Base-by-base conservation (phyloP, 345 rosid species). In the Pugionium cornutum region DNA sequence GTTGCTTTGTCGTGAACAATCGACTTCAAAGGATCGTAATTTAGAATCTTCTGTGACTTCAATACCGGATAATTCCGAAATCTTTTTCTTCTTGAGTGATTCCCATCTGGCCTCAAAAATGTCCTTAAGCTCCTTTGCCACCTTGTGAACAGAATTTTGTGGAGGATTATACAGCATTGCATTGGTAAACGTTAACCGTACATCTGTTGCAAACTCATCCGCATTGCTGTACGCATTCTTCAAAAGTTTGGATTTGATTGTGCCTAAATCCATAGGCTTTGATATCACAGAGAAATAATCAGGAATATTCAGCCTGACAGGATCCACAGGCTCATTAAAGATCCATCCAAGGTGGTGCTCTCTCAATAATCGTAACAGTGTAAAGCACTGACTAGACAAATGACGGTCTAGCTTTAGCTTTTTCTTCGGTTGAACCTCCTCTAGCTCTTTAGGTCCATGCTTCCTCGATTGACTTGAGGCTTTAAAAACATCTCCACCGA, bases 241-340 rank as follows among this genome's bases (percentile, higher is more conserved):
- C 47, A 56, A 72, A 69, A 91, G 75, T 50, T 80, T 89, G 1
- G 70, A 84, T 44, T 76, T 84, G 9, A 92, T 58, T 6, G 98
- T 89, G 39, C 97, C 97, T 42, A 92, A 61, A 80, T 92, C 98
- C 98, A 92, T 92, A 7, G 98, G 98, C 31, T 77, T 57, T 1
- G 78, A 51, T 60, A 92, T 78, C 10, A 92, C 69, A 35, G 82
- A 61, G 72, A 92, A 92, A 68, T 89, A 92, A 76, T 92, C 98
- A 9, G 97, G 98, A 72, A 92, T 82, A 4, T 63, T 61, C 65
- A 89, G 27, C 18, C 53, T 45, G 8, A 79, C 81, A 4, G 96
- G 96, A 83, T 92, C 97, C 58, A 92, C 98, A 0, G 98, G 96
- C 26, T 63, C 53, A 5, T 9, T 58, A 73, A 92, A 92, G 57